Evolutionary conservation across 2,329 filamentous ascomycete species (phyloP).

Genomic region (Sporothrix mexicana): DNA sequence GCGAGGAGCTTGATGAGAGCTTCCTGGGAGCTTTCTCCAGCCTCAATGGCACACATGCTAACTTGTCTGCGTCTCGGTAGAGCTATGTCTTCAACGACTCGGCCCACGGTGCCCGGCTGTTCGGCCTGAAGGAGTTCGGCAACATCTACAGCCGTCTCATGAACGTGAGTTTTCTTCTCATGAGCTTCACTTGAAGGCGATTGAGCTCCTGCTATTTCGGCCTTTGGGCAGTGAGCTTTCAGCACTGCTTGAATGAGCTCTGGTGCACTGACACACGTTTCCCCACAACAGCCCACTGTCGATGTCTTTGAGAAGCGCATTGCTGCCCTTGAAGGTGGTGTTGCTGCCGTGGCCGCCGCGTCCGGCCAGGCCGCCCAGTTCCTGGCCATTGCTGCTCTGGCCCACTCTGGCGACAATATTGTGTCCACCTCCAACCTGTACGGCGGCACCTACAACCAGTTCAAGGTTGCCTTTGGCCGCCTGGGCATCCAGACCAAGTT

Average conservation of each 20-base stretch:
- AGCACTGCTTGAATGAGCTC: neutral
- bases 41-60: neutral
- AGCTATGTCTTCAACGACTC: constrained; percentile 96
- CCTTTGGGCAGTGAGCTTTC: too few relatives aligned
- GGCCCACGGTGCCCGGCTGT: constrained; percentile 90
- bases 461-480: constrained; percentile 89
- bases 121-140: constrained; percentile 94
- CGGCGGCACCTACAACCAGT: constrained; percentile 95
- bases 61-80: constrained; percentile 43
- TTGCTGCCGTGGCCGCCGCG: constrained; percentile 80
- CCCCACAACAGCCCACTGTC: constrained; percentile 74
- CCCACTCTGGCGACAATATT: constrained; percentile 89
- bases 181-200: neutral
- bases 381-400: constrained; percentile 84
- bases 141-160: constrained; percentile 98
- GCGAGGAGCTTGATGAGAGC: constrained; percentile 33
- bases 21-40: constrained; percentile 31
- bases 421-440: constrained; percentile 89
- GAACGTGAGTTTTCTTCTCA: constrained; percentile 58
- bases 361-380: constrained; percentile 93
- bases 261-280: neutral
- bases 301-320: constrained; percentile 97
- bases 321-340: constrained; percentile 91
- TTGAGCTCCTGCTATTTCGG: too few relatives aligned
- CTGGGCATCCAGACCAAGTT: constrained; percentile 90